Base-by-base conservation (phyloP, 2,329 filamentous ascomycete genomes). In the Pestalotiopsis sp. region DNA sequence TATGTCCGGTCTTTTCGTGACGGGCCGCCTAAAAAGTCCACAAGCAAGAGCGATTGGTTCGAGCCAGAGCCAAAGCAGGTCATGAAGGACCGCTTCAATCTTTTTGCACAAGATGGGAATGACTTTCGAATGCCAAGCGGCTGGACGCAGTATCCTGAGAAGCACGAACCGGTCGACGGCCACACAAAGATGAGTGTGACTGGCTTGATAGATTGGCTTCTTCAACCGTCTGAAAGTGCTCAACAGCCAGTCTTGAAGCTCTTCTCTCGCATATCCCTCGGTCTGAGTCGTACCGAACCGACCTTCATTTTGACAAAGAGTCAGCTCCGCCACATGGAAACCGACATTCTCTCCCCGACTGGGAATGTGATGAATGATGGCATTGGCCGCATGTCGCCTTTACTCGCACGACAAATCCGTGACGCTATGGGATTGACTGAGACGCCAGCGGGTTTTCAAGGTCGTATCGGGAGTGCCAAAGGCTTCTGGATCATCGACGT, bases 401-500 rank as follows among this genome's bases (percentile, higher is more conserved):
- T 82, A 1, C 84, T 92, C 2, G 90, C 88, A 0, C 76, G 79
- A 1, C 80, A 81, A 57, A 83, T 94, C 4, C 83, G 86, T 31
- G 75, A 83, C 0, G 70, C 70, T 0, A 82, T 92, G 9, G 86
- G 85, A 0, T 78, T 91, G 0, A 72, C 76, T 0, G 83, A 86
- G n/a, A 76, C 87, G 0, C 91, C 92, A 0, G 87, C 87, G 41
- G 90, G 86, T 0, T 90, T 91, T 60, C 93, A 95, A 77, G 92
- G 83, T 1, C 87, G 93, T 0, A 86, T 95, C 45, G 91, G 89
- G 11, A 88, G 91, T 20, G 91, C 91, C 0, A 95, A 95, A 77
- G 93, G 93, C 0, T 83, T 95, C 72, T 95, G 92, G 92, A 84
- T 91, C 61, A 78, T 91, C 4, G 89, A 91, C 71, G 81, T 83